Evolutionary conservation across 1,139 yeast genomes (phyloP), one percentile per base, ranked within the genome.

Genomic region (Pichiaceae sp.): DNA sequence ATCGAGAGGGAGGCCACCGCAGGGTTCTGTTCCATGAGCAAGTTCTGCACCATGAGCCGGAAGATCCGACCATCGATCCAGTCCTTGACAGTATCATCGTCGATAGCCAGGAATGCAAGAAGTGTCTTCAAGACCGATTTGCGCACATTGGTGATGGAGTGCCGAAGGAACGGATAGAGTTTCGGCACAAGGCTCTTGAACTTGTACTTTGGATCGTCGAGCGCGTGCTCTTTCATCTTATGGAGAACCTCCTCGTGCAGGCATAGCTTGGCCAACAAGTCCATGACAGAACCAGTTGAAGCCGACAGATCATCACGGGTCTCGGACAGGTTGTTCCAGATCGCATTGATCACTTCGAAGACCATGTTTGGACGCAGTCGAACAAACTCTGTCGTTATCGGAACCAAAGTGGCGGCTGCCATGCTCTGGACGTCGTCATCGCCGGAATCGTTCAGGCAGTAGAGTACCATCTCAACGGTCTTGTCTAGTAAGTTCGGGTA

Each of bases 271-370:
- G 96, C 93, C 43, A 91, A 67, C 30, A 91, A 64, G 57, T 91
- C 96, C 97, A 91, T 91, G 2, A 91, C 94, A 3, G 95, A 84
- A 31, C 97, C 97, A 37, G 91, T 89, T 14, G 96, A 83, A 0
- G 97, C 95, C 17, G 95, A 83, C 37, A 91, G 67, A 56, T 91
- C 98, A 56, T 91, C 98, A 47, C 84, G 78, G 42, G 89, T 66
- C 50, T 83, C 86, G 2, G 86, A 75, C 31, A 91, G 64, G 45
- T 95, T 85, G 39, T 77, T 80, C 98, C 98, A 91, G 17, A 91
- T 76, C 1, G 87, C 93, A 17, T 72, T 68, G 31, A 91, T 64
- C 20, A 91, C 69, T 12, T 75, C 64, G 39, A 76, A 78, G 14
- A 89, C 77, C 4, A 77, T 65, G 29, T 70, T 68, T 19, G 75